Conservation (phyloP, 208 protist species). For the Leishmania major region DNA sequence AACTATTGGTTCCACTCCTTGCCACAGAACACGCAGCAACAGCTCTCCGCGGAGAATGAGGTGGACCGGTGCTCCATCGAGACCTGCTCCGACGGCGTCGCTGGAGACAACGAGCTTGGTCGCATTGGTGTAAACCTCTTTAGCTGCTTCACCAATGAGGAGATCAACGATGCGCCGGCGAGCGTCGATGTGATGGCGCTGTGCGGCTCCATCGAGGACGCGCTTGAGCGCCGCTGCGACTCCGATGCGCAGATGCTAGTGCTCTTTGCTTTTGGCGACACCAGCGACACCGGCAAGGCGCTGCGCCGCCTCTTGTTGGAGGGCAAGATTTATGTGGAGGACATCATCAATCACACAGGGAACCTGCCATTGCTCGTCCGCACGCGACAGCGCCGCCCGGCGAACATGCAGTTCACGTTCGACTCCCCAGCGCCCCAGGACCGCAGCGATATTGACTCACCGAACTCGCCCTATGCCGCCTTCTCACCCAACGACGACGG, state of each 20-base stretch:
- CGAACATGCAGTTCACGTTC: slow-evolving; percentile 11
- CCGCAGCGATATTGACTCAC: slow-evolving; percentile 11
- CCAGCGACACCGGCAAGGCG: slow-evolving; percentile 30
- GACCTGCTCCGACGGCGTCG: slow-evolving; percentile 35
- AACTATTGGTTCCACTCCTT: slow-evolving; percentile 78
- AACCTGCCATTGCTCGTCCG: slow-evolving; percentile 43
- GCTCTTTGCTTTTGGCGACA: slow-evolving; percentile 35
- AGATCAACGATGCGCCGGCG: slow-evolving; percentile 50
- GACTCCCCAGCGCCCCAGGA: slow-evolving; percentile 5
- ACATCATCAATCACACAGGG: slow-evolving; percentile 41
- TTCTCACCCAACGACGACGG: slow-evolving; percentile 24
- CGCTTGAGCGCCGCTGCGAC: slow-evolving; percentile 26
- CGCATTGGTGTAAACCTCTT: slow-evolving; percentile 64
- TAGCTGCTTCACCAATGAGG: slow-evolving; percentile 73
- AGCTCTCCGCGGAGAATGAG: slow-evolving; percentile 42
- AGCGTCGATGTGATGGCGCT: slow-evolving; percentile 37
- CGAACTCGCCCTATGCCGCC: slow-evolving; percentile 25
- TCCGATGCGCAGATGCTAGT: slow-evolving; percentile 47
- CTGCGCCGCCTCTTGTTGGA: slow-evolving; percentile 60
- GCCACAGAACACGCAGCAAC: slow-evolving; percentile 39
- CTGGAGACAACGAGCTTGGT: slow-evolving; percentile 38
- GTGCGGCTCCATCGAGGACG: slow-evolving; percentile 38
- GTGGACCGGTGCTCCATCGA: slow-evolving; percentile 55
- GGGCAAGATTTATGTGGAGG: slow-evolving; percentile 48
- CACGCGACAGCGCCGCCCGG: slow-evolving; percentile 21